Evolutionary conservation across 768 basidiomycete genomes (phyloP).

Genomic region (Jaapia argillacea): DNA sequence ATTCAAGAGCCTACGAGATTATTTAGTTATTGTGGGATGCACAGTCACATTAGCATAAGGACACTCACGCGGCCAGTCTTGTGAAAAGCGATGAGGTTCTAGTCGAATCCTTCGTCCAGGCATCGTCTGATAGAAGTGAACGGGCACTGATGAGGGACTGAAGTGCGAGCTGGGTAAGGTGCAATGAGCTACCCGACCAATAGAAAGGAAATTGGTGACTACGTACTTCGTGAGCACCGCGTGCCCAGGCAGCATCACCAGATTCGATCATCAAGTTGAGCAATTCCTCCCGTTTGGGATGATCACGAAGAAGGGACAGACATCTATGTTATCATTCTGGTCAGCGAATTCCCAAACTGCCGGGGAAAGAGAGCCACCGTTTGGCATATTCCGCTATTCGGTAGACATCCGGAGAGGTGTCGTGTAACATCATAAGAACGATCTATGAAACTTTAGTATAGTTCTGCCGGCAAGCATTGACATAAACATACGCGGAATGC

Average conservation of each 20-base stretch:
- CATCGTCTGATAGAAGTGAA: constrained; percentile 39
- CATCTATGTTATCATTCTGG: constrained; percentile 31
- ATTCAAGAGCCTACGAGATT: constrained; percentile 36
- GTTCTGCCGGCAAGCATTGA: not conserved
- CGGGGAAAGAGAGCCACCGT: constrained; percentile 24
- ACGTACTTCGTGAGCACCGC: constrained; percentile 65
- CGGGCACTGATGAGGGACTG: constrained; percentile 53
- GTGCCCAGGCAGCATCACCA: constrained; percentile 59
- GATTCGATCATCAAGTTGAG: constrained; percentile 54
- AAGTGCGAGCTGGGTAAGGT: constrained; percentile 45
- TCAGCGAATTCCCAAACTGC: not conserved
- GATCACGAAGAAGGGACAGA: constrained; percentile 47
- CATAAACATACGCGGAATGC: constrained; percentile 47
- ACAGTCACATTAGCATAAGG: not conserved
- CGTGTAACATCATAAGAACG: constrained; percentile 61
- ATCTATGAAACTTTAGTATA: constrained; percentile 30
- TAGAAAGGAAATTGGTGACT: not conserved
- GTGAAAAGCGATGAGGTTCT: constrained; percentile 44
- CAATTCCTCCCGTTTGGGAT: constrained; percentile 51
- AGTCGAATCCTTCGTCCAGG: constrained; percentile 39
- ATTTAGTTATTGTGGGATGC: not conserved
- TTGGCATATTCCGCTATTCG: constrained; percentile 64
- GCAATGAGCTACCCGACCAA: too few species aligned
- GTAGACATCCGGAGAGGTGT: constrained; percentile 50
- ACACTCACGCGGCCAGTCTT: constrained; percentile 51